Base-by-base conservation (phyloP, 164 flowering plant species). In the Liriodendron chinense region DNA sequence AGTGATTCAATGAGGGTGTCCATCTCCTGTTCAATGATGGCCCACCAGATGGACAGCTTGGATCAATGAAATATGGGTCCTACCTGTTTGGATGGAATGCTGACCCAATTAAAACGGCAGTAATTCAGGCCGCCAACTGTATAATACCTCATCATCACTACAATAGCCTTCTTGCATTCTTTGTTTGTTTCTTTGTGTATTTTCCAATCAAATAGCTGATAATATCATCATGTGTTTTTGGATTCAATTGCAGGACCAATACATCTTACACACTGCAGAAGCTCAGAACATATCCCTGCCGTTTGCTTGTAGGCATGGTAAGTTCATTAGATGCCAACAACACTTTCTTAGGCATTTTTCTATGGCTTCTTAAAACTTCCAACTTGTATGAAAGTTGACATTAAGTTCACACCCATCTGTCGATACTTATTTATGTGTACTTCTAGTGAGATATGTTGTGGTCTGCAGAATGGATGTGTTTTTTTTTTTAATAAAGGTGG, bases 241-340 rank as follows among this genome's bases (percentile, higher is more conserved):
- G 12, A 53, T 79, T 65, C 9, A 62, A 66, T 73, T 85, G 85
- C 95, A 93, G 99, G 99, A 95, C 72, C 96, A 93, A 76, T 95
- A 95, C 70, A 95, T 95, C 78, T 79, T 95, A 74, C 96, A 95
- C 81, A 91, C 98, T 2, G 99, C 98, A 13, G 99, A 95, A 77
- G 69, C 89, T 74, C 99, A 95, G 84, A 75, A 89, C 74, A 92
- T 95, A 56, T 18, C 88, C 1, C 89, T 95, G 72, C 99, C 99
- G 20, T 95, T 95, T 78, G 98, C 99, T 85, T 95, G 99, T 89
- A 92, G 99, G 89, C 99, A 95, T 77, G 99, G 99, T 95, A 92
- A 77, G 82, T 53, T 53, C 10, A 34, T 53, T 53, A 53, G 13
- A 53, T 1, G 20, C 59, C 59, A 3, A 53, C 43, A 34, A 34